Evolutionary conservation across 1,284 basidiomycete genomes (phyloP).

Genomic region (Apiotrichum mycotoxinovorans): DNA sequence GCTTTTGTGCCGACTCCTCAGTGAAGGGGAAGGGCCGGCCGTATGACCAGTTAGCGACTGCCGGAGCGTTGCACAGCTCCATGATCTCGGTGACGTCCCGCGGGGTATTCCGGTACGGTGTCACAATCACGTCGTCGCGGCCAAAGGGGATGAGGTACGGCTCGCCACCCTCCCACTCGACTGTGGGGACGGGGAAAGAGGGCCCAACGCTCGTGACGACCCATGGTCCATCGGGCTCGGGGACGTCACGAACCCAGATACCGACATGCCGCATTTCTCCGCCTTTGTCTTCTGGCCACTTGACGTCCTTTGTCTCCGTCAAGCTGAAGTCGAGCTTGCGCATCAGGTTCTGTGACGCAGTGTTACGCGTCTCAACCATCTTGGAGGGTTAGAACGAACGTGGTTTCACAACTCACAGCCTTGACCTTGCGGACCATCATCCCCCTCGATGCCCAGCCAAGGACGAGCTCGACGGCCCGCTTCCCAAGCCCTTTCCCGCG

Average conservation of each 20-base stretch:
- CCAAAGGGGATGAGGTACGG: neutral
- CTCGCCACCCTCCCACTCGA: constrained; percentile 1
- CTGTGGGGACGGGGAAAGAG: neutral
- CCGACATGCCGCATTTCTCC: neutral
- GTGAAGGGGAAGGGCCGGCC: neutral
- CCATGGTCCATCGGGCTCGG: neutral
- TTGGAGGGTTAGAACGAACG: neutral
- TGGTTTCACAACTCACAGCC: neutral
- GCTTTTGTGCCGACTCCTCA: neutral
- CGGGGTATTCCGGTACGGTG: neutral
- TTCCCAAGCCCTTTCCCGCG: neutral
- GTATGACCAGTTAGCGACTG: constrained; percentile 1
- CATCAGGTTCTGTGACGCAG: neutral
- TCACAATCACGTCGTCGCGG: neutral
- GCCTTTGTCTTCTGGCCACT: neutral
- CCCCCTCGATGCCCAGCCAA: neutral
- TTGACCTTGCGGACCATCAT: neutral
- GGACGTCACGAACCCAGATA: neutral
- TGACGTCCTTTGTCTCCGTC: neutral
- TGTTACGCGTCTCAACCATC: neutral
- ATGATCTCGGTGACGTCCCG: neutral
- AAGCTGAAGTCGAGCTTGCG: neutral
- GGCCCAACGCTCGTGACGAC: neutral
- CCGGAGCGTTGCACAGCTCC: constrained; percentile 1
- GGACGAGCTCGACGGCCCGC: neutral